Percentiles rank a stretch among this genome's conserved stretches.
Conservation (phyloP, 2,329 filamentous ascomycete species). For the Monilinia polystroma region DNA sequence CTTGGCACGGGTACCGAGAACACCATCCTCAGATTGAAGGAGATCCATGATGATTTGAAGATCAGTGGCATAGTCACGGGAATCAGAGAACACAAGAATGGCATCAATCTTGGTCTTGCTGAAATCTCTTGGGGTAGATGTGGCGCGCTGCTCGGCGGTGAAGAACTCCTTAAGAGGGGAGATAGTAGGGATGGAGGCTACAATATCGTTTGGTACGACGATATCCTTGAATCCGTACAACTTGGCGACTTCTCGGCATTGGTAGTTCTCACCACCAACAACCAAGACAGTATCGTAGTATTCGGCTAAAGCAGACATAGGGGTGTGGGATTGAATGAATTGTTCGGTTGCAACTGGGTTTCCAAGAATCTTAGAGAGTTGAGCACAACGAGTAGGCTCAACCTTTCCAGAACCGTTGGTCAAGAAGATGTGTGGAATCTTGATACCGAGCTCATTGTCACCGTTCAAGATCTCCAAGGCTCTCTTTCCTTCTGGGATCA, state of each 20-base stretch:
- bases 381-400: conserved; percentile 62
- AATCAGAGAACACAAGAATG: conserved; percentile 74
- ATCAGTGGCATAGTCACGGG: conserved; percentile 71
- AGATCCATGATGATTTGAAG: conserved; percentile 76
- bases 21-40: conserved; percentile 65
- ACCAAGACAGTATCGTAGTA: conserved; percentile 74
- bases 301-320: conserved; percentile 67
- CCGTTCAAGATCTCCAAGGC: conserved; percentile 71
- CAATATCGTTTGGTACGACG: conserved; percentile 70
- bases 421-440: conserved; percentile 69
- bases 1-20: conserved; percentile 62
- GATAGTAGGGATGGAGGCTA: conserved; percentile 66
- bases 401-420: conserved; percentile 75
- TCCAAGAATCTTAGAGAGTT: conserved; percentile 65
- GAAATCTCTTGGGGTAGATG: conserved; percentile 62
- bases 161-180: conserved; percentile 66
- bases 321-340: conserved; percentile 76
- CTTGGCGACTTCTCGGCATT: conserved; percentile 71
- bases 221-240: conserved; percentile 73
- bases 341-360: conserved; percentile 67
- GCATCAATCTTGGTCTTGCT: conserved; percentile 69
- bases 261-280: conserved; percentile 72
- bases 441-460: conserved; percentile 63
- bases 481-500: conserved; percentile 66
- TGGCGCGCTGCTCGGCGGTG: conserved; percentile 64